Evolutionary conservation across 2,329 filamentous ascomycete genomes (phyloP), one percentile per base, ranked within the genome.

Genomic region (Ophidiomyces ophidiicola): DNA sequence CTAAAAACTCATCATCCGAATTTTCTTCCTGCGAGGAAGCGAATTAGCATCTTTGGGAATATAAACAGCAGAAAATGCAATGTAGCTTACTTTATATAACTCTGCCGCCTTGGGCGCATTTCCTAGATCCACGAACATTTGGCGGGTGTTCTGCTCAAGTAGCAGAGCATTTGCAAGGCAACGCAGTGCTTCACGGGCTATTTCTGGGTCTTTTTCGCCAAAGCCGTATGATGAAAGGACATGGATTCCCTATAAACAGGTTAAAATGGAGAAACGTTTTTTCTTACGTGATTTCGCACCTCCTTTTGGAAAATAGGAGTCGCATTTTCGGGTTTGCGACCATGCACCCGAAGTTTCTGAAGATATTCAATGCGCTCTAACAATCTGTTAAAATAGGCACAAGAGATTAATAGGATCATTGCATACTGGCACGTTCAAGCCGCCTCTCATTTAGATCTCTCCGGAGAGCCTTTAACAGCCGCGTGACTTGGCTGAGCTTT

Each of bases 151-250:
- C 6, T 73, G 65, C 45, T 77, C 69, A 12, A 92, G 70, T 0
- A 92, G 67, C 52, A 94, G 64, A 6, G 85, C 78, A 59, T 96
- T 96, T 50, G 84, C 87, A 33, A 96, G 62, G 50, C 85, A 87
- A 50, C 85, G 74, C 26, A 94, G 66, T 1, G 78, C 87, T 53
- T 86, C 82, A 42, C 78, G 76, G 2, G 81, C 80, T 1, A 79
- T 76, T 6, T 70, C 70, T 20, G 64, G 64, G 2, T 73, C 76
- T 18, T 70, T 63, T 45, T 71, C 75, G 35, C 82, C 71, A 51
- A 94, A 83, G 3, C 80, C 82, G 66, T 88, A 79, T 36, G 67
- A 71, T 20, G 76, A 70, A 30, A 96, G 67, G 32, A 76, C 80
- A 43, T 72, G 67, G 35, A 94, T 80, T 10, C 84, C 84, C 82